Conservation (phyloP, 352 stramenopile species). For the Phytopythium boreale region DNA sequence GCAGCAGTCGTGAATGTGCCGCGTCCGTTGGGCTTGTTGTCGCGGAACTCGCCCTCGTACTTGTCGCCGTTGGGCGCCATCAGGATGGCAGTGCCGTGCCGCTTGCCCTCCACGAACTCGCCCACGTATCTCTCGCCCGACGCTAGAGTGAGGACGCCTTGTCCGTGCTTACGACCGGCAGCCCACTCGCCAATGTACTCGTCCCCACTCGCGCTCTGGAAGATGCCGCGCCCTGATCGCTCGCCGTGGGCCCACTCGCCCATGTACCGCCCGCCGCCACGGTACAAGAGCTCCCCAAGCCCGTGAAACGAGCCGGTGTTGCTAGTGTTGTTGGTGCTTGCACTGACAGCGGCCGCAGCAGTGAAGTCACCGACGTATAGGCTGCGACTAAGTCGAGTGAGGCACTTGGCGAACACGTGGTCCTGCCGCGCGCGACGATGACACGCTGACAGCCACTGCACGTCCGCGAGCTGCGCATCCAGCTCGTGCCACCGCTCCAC, state of each 20-base stretch:
- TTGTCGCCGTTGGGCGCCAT: constrained; percentile 71
- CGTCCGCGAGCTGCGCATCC: constrained; percentile 26
- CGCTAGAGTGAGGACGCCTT: constrained; percentile 68
- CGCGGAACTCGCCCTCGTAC: constrained; percentile 73
- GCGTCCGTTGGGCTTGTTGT: constrained; percentile 41
- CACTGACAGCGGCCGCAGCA: neutral
- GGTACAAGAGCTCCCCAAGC: constrained; percentile 84
- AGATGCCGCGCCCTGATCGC: constrained; percentile 68
- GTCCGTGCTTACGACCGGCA: constrained; percentile 72
- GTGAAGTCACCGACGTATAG: constrained; percentile 80
- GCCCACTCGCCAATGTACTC: constrained; percentile 77
- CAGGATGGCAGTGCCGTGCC: constrained; percentile 69
- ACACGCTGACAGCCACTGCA: constrained; percentile 59
- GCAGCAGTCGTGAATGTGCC: constrained; percentile 71
- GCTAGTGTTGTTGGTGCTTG: constrained; percentile 18
- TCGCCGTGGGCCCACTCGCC: constrained; percentile 77
- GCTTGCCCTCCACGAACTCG: constrained; percentile 73
- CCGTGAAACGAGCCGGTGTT: constrained; percentile 46
- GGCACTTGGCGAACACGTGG: constrained; percentile 56
- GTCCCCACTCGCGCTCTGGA: constrained; percentile 44
- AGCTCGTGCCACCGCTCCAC: constrained; percentile 14
- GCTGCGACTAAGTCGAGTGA: constrained; percentile 52
- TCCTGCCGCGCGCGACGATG: constrained; percentile 27
- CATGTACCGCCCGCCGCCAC: constrained; percentile 76
- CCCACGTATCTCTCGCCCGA: constrained; percentile 88